Base-by-base conservation (phyloP, 2,329 filamentous ascomycete species). In the Colletotrichum lupini region DNA sequence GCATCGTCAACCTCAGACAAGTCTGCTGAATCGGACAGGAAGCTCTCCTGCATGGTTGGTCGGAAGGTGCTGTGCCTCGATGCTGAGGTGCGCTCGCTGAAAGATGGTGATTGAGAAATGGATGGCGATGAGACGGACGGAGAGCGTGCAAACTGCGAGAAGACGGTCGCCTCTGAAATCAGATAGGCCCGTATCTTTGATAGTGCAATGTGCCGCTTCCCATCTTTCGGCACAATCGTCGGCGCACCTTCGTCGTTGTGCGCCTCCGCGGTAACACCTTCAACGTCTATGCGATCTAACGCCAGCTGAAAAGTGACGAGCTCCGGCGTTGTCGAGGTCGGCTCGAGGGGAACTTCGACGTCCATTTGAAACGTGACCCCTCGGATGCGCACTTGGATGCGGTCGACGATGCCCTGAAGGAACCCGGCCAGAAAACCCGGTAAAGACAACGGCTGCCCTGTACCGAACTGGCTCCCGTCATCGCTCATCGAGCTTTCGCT, bases 361-460 rank as follows among this genome's bases (percentile, higher is more conserved):
- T 94, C 91, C 22, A 95, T 83, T 77, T 92, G 90, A 75, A 95
- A 87, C 12, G 87, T 88, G 68, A 96, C 88, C 30, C 90, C 87
- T 63, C 87, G 88, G 71, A 96, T 90, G 62, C 85, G 86, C 30
- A 96, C 83, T 78, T 93, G 90, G 68, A 92, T 86, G 58, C 93
- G 89, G 81, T 97, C 93, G 30, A 93, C 84, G 61, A 95, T 90
- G 35, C 93, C 93, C 76, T 95, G 92, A 6, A 96, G 82, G 76
- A 95, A 94, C 75, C 89, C 90, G 55, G 92, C 89, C 59, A 97
- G 83, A 75, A 95, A 94, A 0, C 85, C 85, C 6, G 94, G 94
- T 5, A 96, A 84, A 1, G 91, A 91, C 37, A 95, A 83, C 1
- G 90, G 84, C 76, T 93, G 89, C 1, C 94, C 94, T 26, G 92